Evolutionary conservation across 768 basidiomycete species (phyloP), one percentile per base, ranked within the genome.

Genomic region (Mycena floridula): DNA sequence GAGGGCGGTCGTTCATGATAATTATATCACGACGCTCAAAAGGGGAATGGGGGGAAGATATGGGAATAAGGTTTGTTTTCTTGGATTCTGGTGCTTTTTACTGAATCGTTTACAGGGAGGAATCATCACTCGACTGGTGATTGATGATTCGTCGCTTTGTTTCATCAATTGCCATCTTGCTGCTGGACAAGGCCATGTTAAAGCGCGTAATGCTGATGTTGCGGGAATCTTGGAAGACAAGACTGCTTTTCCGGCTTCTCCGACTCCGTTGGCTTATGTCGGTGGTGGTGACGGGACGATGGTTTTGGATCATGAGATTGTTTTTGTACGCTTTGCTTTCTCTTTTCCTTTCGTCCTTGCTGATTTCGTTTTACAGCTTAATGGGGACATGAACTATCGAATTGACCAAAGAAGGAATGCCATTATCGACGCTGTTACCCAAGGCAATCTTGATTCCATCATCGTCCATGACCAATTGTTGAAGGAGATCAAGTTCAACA

Each of bases 151-250:
- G 2, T 94, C 90, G 0, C 59, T 97, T 12, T 98, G 95, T 64
- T 86, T 96, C 56, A 81, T 98, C 67, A 99, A 99, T 64, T 92
- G 89, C 52, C 95, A 99, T 71, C 76, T 99, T 47, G 95, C 94
- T n/a, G 90, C 91, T 5, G 95, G 95, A 1, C 94, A 97, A 56
- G 76, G 78, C 45, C 85, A 87, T 40, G 76, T 86, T 15, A 76
- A 86, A 1, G 74, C 86, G 49, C 76, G 95, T 15, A 96, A 96
- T 54, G 80, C 84, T 3, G 95, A 99, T 62, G 69, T 93, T 9
- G 83, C 87, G 5, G 85, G 82, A 1, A 87, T 98, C 47, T 64
- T 97, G 47, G 95, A 98, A 54, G 85, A 88, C 49, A 82, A 82
- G 43, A 61, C 74, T 1, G 70, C 92, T 3, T 84, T 94, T 43